Evolutionary conservation across 2,329 filamentous ascomycete species (phyloP).

Genomic region (Microdochium paspali): DNA sequence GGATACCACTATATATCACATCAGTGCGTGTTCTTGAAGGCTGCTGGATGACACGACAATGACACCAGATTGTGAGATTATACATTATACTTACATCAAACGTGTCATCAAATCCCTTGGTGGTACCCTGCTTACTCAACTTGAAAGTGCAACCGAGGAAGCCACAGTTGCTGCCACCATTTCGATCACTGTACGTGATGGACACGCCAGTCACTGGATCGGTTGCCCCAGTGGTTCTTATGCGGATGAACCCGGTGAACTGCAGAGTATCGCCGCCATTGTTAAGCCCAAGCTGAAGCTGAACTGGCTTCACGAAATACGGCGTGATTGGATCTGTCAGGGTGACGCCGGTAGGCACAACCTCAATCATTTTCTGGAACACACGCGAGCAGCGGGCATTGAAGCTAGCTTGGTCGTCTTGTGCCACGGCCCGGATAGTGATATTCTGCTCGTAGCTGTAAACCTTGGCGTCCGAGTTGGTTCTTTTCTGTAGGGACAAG

Average conservation of each 20-base stretch:
- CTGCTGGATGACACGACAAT: background rate
- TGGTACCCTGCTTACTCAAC: slow-evolving; percentile 34
- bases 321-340: slow-evolving; percentile 43
- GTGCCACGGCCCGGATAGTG: slow-evolving; percentile 38
- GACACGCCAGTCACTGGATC: slow-evolving; percentile 35
- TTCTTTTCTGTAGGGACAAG: slow-evolving; percentile 26
- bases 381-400: slow-evolving; percentile 36
- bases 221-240: slow-evolving; percentile 40
- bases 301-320: slow-evolving; percentile 50
- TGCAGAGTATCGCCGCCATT: slow-evolving; percentile 35
- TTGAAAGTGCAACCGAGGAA: slow-evolving; percentile 31
- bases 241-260: slow-evolving; percentile 46
- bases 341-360: slow-evolving; percentile 39
- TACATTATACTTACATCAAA: slow-evolving; percentile 46
- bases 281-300: slow-evolving; percentile 44
- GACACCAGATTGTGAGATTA: too few species aligned
- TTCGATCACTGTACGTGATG: slow-evolving; percentile 46
- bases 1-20: slow-evolving; percentile 25
- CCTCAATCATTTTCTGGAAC: slow-evolving; percentile 53
- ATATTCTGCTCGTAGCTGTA: slow-evolving; percentile 46
- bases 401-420: slow-evolving; percentile 29
- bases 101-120: slow-evolving; percentile 49
- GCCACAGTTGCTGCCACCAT: slow-evolving; percentile 36
- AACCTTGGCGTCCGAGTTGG: slow-evolving; percentile 46
- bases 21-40: too few species aligned